These are phyloP conservation scores for Lactarius indigo DNA, from an alignment of 768 basidiomycete genomes.

Conservation along the genomic window DNA sequence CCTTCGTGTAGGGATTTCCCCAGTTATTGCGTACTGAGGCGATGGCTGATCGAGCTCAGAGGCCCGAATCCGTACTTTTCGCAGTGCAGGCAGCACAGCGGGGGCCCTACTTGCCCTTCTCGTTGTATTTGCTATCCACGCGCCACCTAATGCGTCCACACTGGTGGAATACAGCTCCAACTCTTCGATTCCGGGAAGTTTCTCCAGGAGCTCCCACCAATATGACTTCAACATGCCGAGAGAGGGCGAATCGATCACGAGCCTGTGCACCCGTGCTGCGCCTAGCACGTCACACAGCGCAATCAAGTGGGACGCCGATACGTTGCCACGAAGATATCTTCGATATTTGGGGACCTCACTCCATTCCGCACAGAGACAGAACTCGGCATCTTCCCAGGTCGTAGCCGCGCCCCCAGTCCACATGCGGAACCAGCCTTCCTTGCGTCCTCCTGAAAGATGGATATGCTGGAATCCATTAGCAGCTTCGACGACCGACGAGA, in stretches of 20 bases:
- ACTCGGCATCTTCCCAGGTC: not conserved
- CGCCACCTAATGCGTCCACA: not conserved
- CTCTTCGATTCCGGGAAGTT: not conserved
- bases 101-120: not conserved
- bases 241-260: not conserved
- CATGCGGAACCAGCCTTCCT: not conserved
- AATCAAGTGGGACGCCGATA: too few relatives aligned
- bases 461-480: not conserved
- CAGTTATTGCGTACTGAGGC: not conserved
- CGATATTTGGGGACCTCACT: too few relatives aligned
- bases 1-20: not conserved
- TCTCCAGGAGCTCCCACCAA: not conserved
- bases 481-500: not conserved
- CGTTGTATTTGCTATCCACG: not conserved
- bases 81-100: not conserved
- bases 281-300: not conserved
- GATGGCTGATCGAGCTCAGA: not conserved
- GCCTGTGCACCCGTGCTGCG: not conserved
- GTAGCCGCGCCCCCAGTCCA: not conserved
- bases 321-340: too few relatives aligned
- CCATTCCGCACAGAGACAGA: not conserved
- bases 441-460: not conserved
- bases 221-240: not conserved
- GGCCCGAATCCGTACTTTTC: not conserved
- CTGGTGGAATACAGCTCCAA: not conserved